Percentiles rank a stretch among this genome's conserved stretches.
Conservation (phyloP, 148 eudicot species). For the Selenicereus undatus region DNA sequence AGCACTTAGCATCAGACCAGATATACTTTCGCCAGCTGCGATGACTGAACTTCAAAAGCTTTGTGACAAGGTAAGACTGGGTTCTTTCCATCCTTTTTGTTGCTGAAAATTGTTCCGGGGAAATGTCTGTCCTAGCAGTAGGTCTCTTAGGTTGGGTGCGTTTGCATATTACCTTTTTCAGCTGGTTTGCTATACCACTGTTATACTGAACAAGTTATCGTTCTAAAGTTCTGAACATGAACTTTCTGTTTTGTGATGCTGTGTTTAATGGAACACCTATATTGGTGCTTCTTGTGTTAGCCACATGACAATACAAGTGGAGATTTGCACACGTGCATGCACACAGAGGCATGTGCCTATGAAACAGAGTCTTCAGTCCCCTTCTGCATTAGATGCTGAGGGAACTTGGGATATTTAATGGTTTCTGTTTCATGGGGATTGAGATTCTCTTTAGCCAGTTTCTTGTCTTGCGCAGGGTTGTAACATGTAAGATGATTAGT, state of each 20-base stretch:
- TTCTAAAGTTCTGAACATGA: neutral
- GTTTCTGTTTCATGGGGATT: neutral
- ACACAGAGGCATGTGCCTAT: neutral
- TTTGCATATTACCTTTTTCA: neutral
- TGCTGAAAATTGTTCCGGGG: neutral
- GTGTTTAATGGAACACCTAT: neutral
- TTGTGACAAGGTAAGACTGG: slow-evolving; percentile 77
- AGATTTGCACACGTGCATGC: neutral
- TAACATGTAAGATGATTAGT: neutral
- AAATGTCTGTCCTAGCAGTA: neutral
- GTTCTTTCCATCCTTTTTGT: neutral
- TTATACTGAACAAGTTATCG: neutral
- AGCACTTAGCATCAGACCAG: slow-evolving; percentile 99
- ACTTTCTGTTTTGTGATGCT: neutral
- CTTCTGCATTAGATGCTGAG: neutral
- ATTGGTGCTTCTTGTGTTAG: neutral
- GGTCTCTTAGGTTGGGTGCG: neutral
- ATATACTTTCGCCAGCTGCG: slow-evolving; percentile 89
- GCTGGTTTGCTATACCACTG: neutral
- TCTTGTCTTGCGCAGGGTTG: neutral
- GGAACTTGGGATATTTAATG: too few species aligned
- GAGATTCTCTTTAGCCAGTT: neutral
- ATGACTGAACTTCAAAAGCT: slow-evolving; percentile 98
- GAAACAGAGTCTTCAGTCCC: neutral
- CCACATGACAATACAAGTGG: neutral